Base-by-base conservation (phyloP, 176 grass and related monocot species). In the Zoysia japonica region DNA sequence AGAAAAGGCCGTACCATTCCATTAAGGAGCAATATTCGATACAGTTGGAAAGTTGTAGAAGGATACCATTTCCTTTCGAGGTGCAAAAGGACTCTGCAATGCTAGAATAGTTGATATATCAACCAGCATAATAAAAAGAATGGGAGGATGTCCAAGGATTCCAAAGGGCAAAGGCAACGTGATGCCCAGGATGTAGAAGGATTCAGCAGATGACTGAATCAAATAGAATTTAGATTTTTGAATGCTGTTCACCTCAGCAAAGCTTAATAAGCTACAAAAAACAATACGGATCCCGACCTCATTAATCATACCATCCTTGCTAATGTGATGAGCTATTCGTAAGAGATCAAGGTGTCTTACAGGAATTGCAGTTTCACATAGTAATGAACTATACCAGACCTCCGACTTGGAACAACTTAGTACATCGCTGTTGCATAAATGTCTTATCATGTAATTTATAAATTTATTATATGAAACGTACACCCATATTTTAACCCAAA, bases 401-500 rank as follows among this genome's bases (percentile, higher is more conserved):
- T 76, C 47, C 65, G 65, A 51, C 41, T 46, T 77, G 79, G 7
- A 48, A 68, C 85, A 82, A 72, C 47, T 65, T 77, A 71, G 65
- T 65, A 69, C 66, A 60, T 66, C 66, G 65, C 66, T 82, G 53
- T 78, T 41, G 42, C 85, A 78, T 54, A 87, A 76, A 79, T 72
- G 67, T 77, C 41, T 71, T 77, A 77, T 64, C 65, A 81, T 51
- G 57, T 85, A 82, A 67, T 89, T 75, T 71, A 81, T 63, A 6
- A 67, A 71, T 51, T 89, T 81, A 76, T 78, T 72, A 71, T 77
- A 72, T 9, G 38, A 73, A 85, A 81, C 63, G 82, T 81, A 89
- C 67, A 81, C 52, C 52, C 77, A 84, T 72, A 78, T 85, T 81
- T 89, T 45, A n/a, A 78, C 53, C 55, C 71, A 77, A 76, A 85